phyloP scores from a whole-genome alignment of 371 early-diverging fungal species.

The Smittium mucronatum region DNA sequence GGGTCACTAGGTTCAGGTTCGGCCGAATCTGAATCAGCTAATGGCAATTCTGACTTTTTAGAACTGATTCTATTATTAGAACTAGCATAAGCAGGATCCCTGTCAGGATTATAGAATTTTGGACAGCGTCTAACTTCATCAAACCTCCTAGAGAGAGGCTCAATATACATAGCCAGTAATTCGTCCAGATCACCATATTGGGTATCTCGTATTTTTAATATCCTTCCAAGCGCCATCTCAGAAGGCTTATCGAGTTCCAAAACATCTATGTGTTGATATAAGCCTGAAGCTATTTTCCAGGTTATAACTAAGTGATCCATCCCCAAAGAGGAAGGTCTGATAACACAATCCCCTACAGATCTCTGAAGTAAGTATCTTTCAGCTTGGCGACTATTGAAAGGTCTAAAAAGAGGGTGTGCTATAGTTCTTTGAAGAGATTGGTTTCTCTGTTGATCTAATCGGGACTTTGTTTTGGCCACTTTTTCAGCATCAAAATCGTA shows the following conservation, averaged over 20 bases:
- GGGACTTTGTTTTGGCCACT: constrained; percentile 36
- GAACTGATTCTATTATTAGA: neutral
- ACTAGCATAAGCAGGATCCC: constrained; percentile 23
- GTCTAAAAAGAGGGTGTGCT: constrained; percentile 76
- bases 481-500: constrained; percentile 53
- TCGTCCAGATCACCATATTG: constrained; percentile 82
- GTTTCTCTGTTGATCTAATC: constrained; percentile 30
- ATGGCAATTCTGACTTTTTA: neutral
- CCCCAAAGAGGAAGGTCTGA: constrained; percentile 85
- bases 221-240: constrained; percentile 34
- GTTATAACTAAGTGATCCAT: constrained; percentile 77
- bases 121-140: constrained; percentile 47
- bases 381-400: constrained; percentile 45
- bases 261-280: constrained; percentile 88
- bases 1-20: constrained; percentile 20
- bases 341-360: constrained; percentile 69
- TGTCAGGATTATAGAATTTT: constrained; percentile 44
- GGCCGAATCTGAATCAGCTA: constrained; percentile 1
- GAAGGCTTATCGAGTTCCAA: constrained; percentile 56
- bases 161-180: constrained; percentile 74
- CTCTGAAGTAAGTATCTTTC: constrained; percentile 51
- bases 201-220: constrained; percentile 40
- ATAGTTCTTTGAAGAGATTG: constrained; percentile 42
- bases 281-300: constrained; percentile 74
- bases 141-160: constrained; percentile 57